Percentiles rank a stretch among this genome's conserved stretches.
Conservation (phyloP, 2,329 filamentous ascomycete species). For the Pseudofabraea citricarpa region DNA sequence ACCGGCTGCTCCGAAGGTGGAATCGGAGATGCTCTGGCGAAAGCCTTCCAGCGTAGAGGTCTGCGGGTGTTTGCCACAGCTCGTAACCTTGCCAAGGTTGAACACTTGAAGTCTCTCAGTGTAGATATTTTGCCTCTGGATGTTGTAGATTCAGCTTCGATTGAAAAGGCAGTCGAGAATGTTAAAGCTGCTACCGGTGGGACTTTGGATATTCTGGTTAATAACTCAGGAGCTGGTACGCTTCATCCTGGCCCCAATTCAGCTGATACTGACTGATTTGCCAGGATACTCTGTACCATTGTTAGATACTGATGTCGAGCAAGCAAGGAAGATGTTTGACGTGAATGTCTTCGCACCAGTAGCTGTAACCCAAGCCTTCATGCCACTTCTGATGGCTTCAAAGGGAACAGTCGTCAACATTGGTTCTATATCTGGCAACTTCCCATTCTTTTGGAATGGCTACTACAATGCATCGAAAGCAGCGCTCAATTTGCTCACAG, state of each 20-base stretch:
- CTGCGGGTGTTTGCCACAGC: constrained; percentile 33
- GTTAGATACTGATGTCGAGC: constrained; percentile 25
- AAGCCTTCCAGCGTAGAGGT: constrained; percentile 28
- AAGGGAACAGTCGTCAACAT: constrained; percentile 40
- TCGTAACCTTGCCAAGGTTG: constrained; percentile 27
- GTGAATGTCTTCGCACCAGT: constrained; percentile 28
- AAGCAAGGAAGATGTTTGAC: constrained; percentile 25
- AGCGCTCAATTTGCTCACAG: constrained; percentile 12
- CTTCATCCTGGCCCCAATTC: constrained; percentile 11
- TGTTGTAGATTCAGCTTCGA: constrained; percentile 29
- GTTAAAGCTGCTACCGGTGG: constrained; percentile 28
- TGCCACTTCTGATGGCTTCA: constrained; percentile 18
- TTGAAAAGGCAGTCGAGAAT: constrained; percentile 23
- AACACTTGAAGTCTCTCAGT: constrained; percentile 16
- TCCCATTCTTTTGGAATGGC: constrained; percentile 13
- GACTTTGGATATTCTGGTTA: constrained; percentile 38
- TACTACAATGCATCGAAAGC: constrained; percentile 21
- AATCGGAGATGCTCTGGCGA: constrained; percentile 28
- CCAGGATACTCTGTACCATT: constrained; percentile 25
- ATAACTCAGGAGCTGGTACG: constrained; percentile 36
- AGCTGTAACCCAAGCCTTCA: constrained; percentile 26
- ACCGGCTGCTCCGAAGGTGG: constrained; percentile 27
- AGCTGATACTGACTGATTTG: too few species aligned
- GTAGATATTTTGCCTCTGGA: constrained; percentile 30
- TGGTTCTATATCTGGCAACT: constrained; percentile 27